Evolutionary conservation across 140 eudicot species (phyloP).

Genomic region (Stevia rebaudiana): DNA sequence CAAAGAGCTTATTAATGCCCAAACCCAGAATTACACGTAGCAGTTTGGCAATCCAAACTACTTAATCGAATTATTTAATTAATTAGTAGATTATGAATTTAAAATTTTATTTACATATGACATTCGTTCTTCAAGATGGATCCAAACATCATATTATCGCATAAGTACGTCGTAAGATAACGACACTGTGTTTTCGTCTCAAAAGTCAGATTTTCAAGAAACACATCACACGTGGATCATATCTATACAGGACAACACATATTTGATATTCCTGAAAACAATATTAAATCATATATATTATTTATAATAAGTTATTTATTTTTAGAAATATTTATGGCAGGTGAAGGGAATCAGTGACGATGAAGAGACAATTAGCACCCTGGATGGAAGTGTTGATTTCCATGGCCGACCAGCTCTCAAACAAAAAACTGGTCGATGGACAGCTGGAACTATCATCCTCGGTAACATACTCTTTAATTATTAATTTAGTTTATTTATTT

Average conservation of each 20-base stretch:
- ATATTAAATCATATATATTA: neutral
- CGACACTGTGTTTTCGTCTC: constrained; percentile 9
- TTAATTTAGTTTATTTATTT: neutral
- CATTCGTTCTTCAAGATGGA: neutral
- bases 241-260: constrained; percentile 12
- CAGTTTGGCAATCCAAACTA: too few relatives aligned
- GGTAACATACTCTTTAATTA: constrained; percentile 36
- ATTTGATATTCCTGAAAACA: neutral
- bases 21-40: too few relatives aligned
- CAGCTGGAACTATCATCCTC: constrained; percentile 78
- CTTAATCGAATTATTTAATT: neutral
- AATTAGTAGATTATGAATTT: neutral
- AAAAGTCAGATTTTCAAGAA: neutral
- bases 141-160: constrained; percentile 24
- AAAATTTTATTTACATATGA: neutral
- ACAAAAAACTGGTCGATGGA: constrained; percentile 68
- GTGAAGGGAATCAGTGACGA: constrained; percentile 33
- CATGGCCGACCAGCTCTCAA: constrained; percentile 69
- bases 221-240: constrained; percentile 23
- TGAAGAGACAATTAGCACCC: constrained; percentile 44
- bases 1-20: neutral
- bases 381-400: constrained; percentile 85
- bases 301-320: neutral
- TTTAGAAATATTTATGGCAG: constrained; percentile 1
- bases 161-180: neutral